These are phyloP conservation scores for Tylopilus plumbeoviolaceoides DNA, from an alignment of 768 basidiomycete genomes.

Conservation along the genomic window DNA sequence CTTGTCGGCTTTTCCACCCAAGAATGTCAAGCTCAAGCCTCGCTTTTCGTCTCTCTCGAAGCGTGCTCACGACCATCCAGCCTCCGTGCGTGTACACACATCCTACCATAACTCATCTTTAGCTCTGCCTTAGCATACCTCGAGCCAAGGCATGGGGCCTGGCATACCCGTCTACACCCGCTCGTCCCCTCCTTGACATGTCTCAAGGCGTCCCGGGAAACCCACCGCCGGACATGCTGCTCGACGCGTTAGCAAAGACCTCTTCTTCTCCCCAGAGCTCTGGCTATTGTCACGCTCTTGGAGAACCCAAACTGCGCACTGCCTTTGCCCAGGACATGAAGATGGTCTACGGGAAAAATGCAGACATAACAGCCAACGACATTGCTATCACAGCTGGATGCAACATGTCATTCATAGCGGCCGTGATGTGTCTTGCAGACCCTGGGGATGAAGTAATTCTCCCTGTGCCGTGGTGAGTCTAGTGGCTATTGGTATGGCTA, in stretches of 20 bases:
- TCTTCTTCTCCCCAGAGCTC: constrained; percentile 41
- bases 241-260: constrained; percentile 44
- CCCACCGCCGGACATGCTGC: constrained; percentile 53
- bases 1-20: too few species aligned
- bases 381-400: constrained; percentile 69
- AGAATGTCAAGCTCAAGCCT: background rate
- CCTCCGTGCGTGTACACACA: constrained; percentile 38
- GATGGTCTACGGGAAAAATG: constrained; percentile 45
- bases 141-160: constrained; percentile 55
- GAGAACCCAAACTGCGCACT: constrained; percentile 48
- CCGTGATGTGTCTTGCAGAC: constrained; percentile 61
- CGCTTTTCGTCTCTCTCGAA: constrained; percentile 38
- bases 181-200: constrained; percentile 59
- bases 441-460: constrained; percentile 68
- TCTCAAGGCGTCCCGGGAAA: constrained; percentile 73
- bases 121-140: constrained; percentile 42
- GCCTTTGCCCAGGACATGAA: constrained; percentile 62
- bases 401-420: constrained; percentile 66
- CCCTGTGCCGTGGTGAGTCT: constrained; percentile 61
- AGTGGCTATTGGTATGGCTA: background rate
- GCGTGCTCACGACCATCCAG: constrained; percentile 39
- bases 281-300: constrained; percentile 58
- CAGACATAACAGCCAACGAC: constrained; percentile 51
- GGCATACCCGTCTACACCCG: constrained; percentile 38
- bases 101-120: background rate